phyloP scores from a whole-genome alignment of 73 alveolate species.

The Symbiodinium pilosum region DNA sequence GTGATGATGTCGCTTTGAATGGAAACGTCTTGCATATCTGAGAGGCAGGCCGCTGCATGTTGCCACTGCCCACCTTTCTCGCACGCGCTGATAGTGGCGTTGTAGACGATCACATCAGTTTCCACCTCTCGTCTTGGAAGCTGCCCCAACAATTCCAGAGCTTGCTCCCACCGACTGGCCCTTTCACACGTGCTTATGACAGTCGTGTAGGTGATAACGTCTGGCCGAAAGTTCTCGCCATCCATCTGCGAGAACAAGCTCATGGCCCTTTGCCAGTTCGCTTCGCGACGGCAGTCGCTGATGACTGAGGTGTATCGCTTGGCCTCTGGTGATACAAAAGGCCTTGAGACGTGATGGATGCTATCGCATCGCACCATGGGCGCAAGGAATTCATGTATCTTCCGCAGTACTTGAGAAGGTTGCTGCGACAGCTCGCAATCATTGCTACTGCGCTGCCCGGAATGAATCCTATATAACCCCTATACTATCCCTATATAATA shows the following conservation, averaged over 20 bases:
- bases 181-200: background rate
- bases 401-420: too few species aligned
- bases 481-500: too few species aligned
- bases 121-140: background rate
- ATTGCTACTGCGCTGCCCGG: too few species aligned
- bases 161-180: background rate
- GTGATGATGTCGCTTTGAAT: background rate
- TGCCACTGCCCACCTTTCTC: constrained; percentile 7
- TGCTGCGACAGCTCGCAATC: too few species aligned
- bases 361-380: too few species aligned
- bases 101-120: background rate
- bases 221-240: background rate
- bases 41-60: background rate
- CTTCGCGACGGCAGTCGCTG: background rate
- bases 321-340: too few species aligned
- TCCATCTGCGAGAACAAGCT: background rate
- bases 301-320: background rate
- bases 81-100: background rate
- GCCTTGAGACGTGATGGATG: too few species aligned
- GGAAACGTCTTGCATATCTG: background rate
- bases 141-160: background rate
- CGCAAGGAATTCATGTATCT: too few species aligned
- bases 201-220: background rate
- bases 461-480: too few species aligned
- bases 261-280: background rate